These are phyloP conservation scores for Amphibolis antarctica DNA, from an alignment of 106 monocot species.

Conservation along the genomic window DNA sequence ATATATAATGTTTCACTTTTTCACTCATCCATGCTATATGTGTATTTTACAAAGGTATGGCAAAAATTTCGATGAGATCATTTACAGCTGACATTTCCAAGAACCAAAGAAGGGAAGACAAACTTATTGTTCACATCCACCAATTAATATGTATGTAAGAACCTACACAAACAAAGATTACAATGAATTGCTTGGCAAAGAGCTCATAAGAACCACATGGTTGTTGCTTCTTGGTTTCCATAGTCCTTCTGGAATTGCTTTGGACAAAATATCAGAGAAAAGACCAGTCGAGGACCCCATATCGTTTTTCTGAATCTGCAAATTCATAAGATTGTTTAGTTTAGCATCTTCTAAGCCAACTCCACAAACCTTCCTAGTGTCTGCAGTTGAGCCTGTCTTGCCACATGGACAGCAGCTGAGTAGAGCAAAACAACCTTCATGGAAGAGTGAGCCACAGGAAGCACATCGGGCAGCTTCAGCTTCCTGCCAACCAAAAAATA, in stretches of 20 bases:
- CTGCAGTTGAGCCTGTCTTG: constrained; percentile 9
- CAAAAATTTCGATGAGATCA: too few relatives aligned
- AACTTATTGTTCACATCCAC: too few relatives aligned
- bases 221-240: constrained; percentile 44
- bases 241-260: constrained; percentile 42
- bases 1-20: too few relatives aligned
- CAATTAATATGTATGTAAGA: background rate
- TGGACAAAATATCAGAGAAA: constrained; percentile 53
- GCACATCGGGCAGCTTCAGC: constrained; percentile 52
- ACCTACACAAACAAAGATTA: background rate
- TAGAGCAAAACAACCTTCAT: constrained; percentile 47
- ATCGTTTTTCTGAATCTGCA: constrained; percentile 8
- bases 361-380: background rate
- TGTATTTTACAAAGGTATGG: too few relatives aligned
- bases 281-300: constrained; percentile 35
- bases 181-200: constrained; percentile 34
- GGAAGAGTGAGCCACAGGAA: constrained; percentile 65
- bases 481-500: constrained; percentile 34
- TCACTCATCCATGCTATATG: too few relatives aligned
- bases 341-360: background rate
- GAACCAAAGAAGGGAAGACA: too few relatives aligned
- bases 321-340: background rate
- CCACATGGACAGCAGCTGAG: constrained; percentile 50
- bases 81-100: too few relatives aligned
- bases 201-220: constrained; percentile 77